Evolutionary conservation across 2,329 filamentous ascomycete genomes (phyloP).

Genomic region (Aureobasidium sp.): DNA sequence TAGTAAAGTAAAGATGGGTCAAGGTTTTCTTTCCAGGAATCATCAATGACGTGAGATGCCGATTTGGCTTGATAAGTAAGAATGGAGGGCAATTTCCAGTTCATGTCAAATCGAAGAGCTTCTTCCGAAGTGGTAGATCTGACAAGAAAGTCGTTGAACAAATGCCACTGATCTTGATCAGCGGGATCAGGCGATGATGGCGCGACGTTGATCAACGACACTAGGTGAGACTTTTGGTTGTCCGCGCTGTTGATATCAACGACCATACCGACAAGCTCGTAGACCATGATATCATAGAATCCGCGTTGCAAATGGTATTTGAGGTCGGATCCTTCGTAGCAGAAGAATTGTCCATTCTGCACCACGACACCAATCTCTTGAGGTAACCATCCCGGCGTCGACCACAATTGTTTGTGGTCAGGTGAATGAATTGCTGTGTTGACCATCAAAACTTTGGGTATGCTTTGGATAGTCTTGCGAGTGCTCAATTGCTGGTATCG

Average conservation of each 20-base stretch:
- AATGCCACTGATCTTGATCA: slow-evolving; percentile 71
- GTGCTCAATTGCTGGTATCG: slow-evolving; percentile 84
- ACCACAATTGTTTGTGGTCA: slow-evolving; percentile 76
- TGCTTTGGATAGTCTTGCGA: slow-evolving; percentile 71
- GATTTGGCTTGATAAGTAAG: slow-evolving; percentile 78
- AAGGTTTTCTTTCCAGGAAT: slow-evolving; percentile 75
- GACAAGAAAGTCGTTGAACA: slow-evolving; percentile 97
- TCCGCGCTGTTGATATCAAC: slow-evolving; percentile 82
- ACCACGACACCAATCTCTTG: slow-evolving; percentile 91
- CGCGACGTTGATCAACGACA: slow-evolving; percentile 78
- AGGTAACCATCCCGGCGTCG: slow-evolving; percentile 81
- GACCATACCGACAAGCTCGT: slow-evolving; percentile 84
- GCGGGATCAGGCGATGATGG: slow-evolving; percentile 57
- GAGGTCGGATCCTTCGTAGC: slow-evolving; percentile 87
- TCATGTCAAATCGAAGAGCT: slow-evolving; percentile 78
- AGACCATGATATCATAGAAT: slow-evolving; percentile 75
- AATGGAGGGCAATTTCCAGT: slow-evolving; percentile 89
- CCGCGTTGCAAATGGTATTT: slow-evolving; percentile 71
- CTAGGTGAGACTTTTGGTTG: slow-evolving; percentile 81
- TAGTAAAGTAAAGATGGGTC: slow-evolving; percentile 78
- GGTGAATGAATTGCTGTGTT: slow-evolving; percentile 69
- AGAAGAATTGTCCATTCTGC: slow-evolving; percentile 85
- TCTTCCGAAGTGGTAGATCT: slow-evolving; percentile 72
- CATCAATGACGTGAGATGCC: slow-evolving; percentile 74
- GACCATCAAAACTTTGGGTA: slow-evolving; percentile 81